A percentile compares a stretch with the other conserved stretches of the same genome.
Conservation (phyloP, 2,329 filamentous ascomycete species). For the Penicillium rolfsii region DNA sequence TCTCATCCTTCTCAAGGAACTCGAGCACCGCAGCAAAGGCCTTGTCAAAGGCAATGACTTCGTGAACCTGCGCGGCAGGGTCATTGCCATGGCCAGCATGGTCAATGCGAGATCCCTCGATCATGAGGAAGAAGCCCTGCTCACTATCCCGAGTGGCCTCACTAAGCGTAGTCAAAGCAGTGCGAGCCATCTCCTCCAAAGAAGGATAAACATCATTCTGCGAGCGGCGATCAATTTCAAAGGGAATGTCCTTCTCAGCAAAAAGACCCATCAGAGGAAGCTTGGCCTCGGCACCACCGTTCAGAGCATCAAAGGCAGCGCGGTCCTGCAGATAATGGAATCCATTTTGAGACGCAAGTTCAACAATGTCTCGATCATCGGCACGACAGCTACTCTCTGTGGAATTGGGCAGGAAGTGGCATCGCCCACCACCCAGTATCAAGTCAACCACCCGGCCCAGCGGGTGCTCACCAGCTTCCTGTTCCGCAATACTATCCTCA, state of each 20-base stretch:
- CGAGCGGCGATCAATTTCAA: slow-evolving; percentile 84
- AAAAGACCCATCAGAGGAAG: slow-evolving; percentile 86
- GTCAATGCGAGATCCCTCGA: slow-evolving; percentile 94
- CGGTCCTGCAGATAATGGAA: slow-evolving; percentile 79
- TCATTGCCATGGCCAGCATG: slow-evolving; percentile 89
- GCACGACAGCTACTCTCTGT: slow-evolving; percentile 78
- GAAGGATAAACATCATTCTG: slow-evolving; percentile 82
- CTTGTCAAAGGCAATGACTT: slow-evolving; percentile 93
- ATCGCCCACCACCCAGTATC: slow-evolving; percentile 89
- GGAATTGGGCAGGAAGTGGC: slow-evolving; percentile 86
- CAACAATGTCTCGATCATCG: slow-evolving; percentile 76
- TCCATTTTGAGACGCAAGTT: slow-evolving; percentile 73
- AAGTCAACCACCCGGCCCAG: slow-evolving; percentile 87
- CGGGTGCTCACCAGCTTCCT: slow-evolving; percentile 86
- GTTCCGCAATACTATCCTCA: slow-evolving; percentile 88
- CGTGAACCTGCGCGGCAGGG: slow-evolving; percentile 80
- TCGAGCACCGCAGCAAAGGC: slow-evolving; percentile 81
- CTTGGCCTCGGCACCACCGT: slow-evolving; percentile 67
- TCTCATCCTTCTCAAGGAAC: slow-evolving; percentile 75
- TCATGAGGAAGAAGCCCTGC: slow-evolving; percentile 97
- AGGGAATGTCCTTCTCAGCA: slow-evolving; percentile 80
- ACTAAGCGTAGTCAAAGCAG: slow-evolving; percentile 77
- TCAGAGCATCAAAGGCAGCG: slow-evolving; percentile 73
- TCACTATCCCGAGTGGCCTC: slow-evolving; percentile 81
- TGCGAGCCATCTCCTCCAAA: slow-evolving; percentile 85